Evolutionary conservation across 2,329 filamentous ascomycete species (phyloP).

Genomic region (Epichloe typhina): DNA sequence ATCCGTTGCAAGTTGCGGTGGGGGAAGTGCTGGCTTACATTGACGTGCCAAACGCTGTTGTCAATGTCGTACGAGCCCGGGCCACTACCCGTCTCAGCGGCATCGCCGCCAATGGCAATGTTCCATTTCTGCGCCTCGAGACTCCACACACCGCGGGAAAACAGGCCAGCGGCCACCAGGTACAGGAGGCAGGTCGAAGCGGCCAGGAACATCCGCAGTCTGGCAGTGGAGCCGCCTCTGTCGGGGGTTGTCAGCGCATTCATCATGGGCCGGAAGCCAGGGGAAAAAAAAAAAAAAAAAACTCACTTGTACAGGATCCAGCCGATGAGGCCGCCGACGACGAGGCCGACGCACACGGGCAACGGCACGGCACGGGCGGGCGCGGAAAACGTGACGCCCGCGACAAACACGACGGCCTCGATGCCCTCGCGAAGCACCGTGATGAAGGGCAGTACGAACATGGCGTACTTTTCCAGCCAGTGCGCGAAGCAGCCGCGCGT

Average conservation of each 20-base stretch:
- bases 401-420: constrained; percentile 76
- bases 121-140: constrained; percentile 61
- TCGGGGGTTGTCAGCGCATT: neutral
- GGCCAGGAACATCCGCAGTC: constrained; percentile 62
- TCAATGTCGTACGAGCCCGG: constrained; percentile 70
- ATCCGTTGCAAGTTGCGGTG: no score
- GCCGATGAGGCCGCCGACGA: constrained; percentile 53
- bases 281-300: no score
- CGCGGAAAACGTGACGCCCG: constrained; percentile 65
- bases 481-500: constrained; percentile 39
- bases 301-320: constrained; percentile 67
- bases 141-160: constrained; percentile 64
- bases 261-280: no score
- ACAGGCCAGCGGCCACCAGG: constrained; percentile 69
- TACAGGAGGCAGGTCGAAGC: constrained; percentile 73
- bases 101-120: constrained; percentile 45
- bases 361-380: constrained; percentile 68
- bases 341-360: constrained; percentile 58
- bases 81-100: constrained; percentile 37
- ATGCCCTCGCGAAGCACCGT: constrained; percentile 79
- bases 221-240: constrained; percentile 29
- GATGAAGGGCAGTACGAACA: constrained; percentile 78
- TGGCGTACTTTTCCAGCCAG: constrained; percentile 64
- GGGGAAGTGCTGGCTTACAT: constrained; percentile 34
- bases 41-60: constrained; percentile 70